Conservation (phyloP, 495 filamentous ascomycete genomes). For the Penicillium fimorum region DNA sequence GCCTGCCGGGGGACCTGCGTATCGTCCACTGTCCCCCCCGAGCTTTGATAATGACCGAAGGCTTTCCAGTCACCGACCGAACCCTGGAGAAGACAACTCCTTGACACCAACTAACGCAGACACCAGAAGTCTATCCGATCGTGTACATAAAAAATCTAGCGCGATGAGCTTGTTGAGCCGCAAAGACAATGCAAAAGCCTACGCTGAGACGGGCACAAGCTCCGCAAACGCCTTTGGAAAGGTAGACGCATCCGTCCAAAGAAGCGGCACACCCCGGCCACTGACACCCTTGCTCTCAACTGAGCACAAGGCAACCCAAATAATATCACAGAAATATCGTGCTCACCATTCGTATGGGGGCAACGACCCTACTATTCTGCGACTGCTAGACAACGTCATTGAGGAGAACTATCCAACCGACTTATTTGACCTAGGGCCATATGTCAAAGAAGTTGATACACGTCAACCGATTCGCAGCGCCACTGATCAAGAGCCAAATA, state of each 20-base stretch:
- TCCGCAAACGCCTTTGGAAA: slow-evolving; percentile 82
- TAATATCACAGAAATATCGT: slow-evolving; percentile 34
- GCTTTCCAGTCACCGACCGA: slow-evolving; percentile 25
- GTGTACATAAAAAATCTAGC: slow-evolving; percentile 63
- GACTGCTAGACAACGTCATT: slow-evolving; percentile 83
- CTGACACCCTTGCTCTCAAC: slow-evolving; percentile 33
- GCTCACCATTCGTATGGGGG: slow-evolving; percentile 75
- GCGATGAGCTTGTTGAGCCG: slow-evolving; percentile 80
- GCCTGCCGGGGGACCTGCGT: slow-evolving; percentile 36
- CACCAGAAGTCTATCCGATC: slow-evolving; percentile 29
- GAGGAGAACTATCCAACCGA: slow-evolving; percentile 88
- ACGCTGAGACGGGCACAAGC: slow-evolving; percentile 79
- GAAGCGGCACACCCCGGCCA: slow-evolving; percentile 30
- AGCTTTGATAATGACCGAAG: slow-evolving; percentile 34
- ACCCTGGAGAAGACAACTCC: slow-evolving; percentile 36
- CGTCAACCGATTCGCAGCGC: slow-evolving; percentile 64
- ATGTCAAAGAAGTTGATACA: slow-evolving; percentile 66
- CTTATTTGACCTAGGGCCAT: slow-evolving; percentile 66
- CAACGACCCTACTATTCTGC: slow-evolving; percentile 82
- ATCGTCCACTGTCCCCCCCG: slow-evolving; percentile 42
- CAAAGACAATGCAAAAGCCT: slow-evolving; percentile 74
- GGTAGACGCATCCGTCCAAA: slow-evolving; percentile 66
- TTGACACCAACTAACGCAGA: slow-evolving; percentile 40
- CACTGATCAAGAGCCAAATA: slow-evolving; percentile 45
- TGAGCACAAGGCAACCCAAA: slow-evolving; percentile 28